Base-by-base conservation (phyloP, 2,329 filamentous ascomycete genomes). In the Mollisiaceae sp. region DNA sequence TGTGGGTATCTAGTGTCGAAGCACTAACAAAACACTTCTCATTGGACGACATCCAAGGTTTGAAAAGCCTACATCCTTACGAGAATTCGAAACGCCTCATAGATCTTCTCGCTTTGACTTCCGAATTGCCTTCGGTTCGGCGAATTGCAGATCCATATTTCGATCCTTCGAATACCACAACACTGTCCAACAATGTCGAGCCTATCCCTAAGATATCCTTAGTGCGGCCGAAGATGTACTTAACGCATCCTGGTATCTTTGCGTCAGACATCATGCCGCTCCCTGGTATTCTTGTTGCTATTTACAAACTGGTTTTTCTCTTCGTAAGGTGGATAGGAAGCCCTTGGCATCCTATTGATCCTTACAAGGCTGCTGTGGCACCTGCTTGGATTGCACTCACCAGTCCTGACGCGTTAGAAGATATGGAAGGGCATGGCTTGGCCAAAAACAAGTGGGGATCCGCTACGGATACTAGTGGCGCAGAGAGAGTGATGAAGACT, bases 1-100 rank as follows among this genome's bases (percentile, higher is more conserved):
- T 98, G 69, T 98, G 94, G 94, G 88, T 93, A 11, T 91, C 90
- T 68, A 96, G 91, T 73, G 80, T 97, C 58, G 94, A 97, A 74
- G 89, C 90, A 15, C 75, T 79, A 50, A 69, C 75, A 1, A 78
- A 82, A 60, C 75, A 78, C 6, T 78, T 84, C 18, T 73, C 80
- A 1, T 86, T 97, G 69, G 78, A 86, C 50, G 95, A 99, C 78
- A 82, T 97, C 32, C 94, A 98, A 78, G 90, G 87, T 54, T 78
- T 96, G 59, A 77, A 79, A 18, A 85, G 85, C 1, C 72, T 76
- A 0, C 60, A 62, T 4, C 86, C 94, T 1, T 99, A 99, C 80
- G 94, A 98, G 78, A 89, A 88, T 67, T 89, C 89, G 64, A 98
- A 99, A 80, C 89, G 93, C 24, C 81, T 98, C 22, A 96, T 92